A percentile compares a stretch with the other conserved stretches of the same genome.
Evolutionary conservation across 2,329 filamentous ascomycete species (phyloP).

Genomic region (Microcera coccophila): DNA sequence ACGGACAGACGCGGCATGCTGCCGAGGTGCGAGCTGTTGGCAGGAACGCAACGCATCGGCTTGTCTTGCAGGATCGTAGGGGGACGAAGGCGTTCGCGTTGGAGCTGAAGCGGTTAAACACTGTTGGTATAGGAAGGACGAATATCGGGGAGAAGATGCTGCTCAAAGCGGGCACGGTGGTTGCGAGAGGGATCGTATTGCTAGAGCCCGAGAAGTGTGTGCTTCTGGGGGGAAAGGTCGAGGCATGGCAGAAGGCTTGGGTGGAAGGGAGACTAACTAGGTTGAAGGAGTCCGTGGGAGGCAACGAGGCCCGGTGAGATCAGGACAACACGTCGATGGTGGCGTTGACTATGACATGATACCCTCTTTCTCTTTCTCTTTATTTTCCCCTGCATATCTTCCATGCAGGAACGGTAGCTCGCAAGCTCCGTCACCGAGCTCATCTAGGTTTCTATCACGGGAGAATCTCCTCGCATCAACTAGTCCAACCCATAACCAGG

Average conservation of each 20-base stretch:
- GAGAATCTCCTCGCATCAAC: slow-evolving; percentile 5
- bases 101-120: slow-evolving; percentile 64
- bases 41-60: slow-evolving; percentile 64
- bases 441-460: background rate
- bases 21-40: slow-evolving; percentile 14
- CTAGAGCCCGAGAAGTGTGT: slow-evolving; percentile 65
- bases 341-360: slow-evolving; percentile 10
- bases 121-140: slow-evolving; percentile 60
- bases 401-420: too few relatives aligned
- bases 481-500: background rate
- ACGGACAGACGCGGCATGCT: slow-evolving; percentile 24
- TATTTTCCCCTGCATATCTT: background rate
- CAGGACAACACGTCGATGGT: background rate
- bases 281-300: slow-evolving; percentile 58
- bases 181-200: slow-evolving; percentile 74
- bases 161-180: slow-evolving; percentile 58
- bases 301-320: slow-evolving; percentile 12
- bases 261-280: slow-evolving; percentile 64
- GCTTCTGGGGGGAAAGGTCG: slow-evolving; percentile 85
- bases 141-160: slow-evolving; percentile 79
- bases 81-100: slow-evolving; percentile 68
- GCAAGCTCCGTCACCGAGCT: background rate
- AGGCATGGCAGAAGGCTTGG: slow-evolving; percentile 77
- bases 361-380: slow-evolving; percentile 10
- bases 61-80: slow-evolving; percentile 75